Evolutionary conservation across 2,329 filamentous ascomycete genomes (phyloP).

Genomic region (Colletotrichum karsti): DNA sequence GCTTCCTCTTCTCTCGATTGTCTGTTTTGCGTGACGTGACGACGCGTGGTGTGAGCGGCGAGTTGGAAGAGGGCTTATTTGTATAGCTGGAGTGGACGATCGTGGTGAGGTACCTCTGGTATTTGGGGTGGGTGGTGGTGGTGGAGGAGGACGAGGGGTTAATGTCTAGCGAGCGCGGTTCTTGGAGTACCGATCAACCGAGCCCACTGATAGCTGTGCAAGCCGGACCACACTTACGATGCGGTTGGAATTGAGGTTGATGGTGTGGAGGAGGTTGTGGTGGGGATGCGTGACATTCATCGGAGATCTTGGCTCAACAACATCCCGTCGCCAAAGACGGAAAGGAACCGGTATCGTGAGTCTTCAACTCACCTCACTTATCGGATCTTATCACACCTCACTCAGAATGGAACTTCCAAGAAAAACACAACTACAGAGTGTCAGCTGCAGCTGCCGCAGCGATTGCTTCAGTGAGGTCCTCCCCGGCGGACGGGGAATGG

Average conservation of each 20-base stretch:
- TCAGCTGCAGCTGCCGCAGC: too few relatives aligned
- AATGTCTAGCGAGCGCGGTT: constrained; percentile 22
- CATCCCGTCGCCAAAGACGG: too few relatives aligned
- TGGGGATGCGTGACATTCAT: too few relatives aligned
- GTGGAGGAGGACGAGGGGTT: constrained; percentile 6
- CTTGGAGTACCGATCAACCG: constrained; percentile 18
- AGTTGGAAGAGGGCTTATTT: neutral
- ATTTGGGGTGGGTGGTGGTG: neutral
- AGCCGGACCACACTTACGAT: neutral
- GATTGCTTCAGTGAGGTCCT: too few relatives aligned
- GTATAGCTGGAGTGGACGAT: neutral
- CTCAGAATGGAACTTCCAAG: too few relatives aligned
- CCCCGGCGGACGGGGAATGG: too few relatives aligned
- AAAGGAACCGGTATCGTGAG: too few relatives aligned
- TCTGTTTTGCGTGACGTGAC: neutral
- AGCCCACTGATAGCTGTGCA: neutral
- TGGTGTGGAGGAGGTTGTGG: too few relatives aligned
- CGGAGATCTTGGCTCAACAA: too few relatives aligned
- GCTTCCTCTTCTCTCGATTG: neutral
- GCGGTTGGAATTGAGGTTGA: neutral
- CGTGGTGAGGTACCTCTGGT: neutral
- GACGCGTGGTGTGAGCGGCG: neutral
- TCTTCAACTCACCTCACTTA: too few relatives aligned
- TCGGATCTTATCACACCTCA: too few relatives aligned
- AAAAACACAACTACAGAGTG: too few relatives aligned